phyloP scores from a whole-genome alignment of 2,329 filamentous ascomycete genomes.

The Verruconis gallopava region DNA sequence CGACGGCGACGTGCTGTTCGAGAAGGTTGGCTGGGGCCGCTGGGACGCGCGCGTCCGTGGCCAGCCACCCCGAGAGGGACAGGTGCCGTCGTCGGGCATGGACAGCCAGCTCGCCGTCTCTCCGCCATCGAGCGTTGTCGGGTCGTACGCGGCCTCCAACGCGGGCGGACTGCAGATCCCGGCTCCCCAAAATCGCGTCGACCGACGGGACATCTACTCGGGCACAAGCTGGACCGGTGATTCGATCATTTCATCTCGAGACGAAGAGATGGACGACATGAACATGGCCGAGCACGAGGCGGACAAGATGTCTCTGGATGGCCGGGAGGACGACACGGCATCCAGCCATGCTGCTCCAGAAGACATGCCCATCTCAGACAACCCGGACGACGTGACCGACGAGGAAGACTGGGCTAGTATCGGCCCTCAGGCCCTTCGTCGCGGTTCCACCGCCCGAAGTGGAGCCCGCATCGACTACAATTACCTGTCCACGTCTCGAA shows the following conservation, averaged over 20 bases:
- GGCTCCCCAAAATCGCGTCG: conserved; percentile 9
- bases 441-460: conserved; percentile 16
- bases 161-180: conserved; percentile 35
- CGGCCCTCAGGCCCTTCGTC: conserved; percentile 72
- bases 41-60: conserved; percentile 78
- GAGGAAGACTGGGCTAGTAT: conserved; percentile 93
- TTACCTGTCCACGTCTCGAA: conserved; percentile 18
- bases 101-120: conserved; percentile 27
- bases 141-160: conserved; percentile 29
- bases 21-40: conserved; percentile 94
- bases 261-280: conserved; percentile 46
- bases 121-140: conserved; percentile 38
- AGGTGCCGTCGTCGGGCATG: conserved; percentile 16
- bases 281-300: conserved; percentile 72
- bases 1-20: conserved; percentile 66
- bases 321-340: conserved; percentile 51
- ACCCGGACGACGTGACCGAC: conserved; percentile 73
- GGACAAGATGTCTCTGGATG: conserved; percentile 86
- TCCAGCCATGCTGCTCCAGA: conserved; percentile 60
- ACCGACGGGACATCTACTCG: conserved; percentile 28
- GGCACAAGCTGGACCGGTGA: conserved; percentile 54
- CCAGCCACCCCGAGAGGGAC: conserved; percentile 36
- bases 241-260: conserved; percentile 62
- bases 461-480: conserved; percentile 23
- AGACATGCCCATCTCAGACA: conserved; percentile 52